phyloP scores from a whole-genome alignment of 176 grass and related monocot genomes.

The Rhynchospora pubera region DNA sequence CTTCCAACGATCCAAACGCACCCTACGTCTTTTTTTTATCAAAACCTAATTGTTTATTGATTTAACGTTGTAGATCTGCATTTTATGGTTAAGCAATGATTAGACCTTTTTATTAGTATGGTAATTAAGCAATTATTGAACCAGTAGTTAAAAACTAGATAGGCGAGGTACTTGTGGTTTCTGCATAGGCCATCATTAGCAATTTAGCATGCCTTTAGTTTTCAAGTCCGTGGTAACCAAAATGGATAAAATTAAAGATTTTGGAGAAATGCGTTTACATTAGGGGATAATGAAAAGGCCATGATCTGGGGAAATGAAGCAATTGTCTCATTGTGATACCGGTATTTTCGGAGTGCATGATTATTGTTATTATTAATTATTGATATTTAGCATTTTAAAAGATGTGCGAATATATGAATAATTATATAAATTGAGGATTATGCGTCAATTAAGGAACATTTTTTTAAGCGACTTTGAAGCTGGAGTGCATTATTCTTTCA shows the following conservation, averaged over 20 bases:
- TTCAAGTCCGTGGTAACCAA: not conserved
- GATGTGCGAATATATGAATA: not conserved
- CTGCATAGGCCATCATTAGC: too few species aligned
- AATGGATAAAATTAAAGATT: not conserved
- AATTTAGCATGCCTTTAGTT: too few species aligned
- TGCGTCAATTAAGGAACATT: slow-evolving; percentile 7
- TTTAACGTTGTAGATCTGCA: too few species aligned
- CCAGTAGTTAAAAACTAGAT: too few species aligned
- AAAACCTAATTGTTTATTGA: too few species aligned
- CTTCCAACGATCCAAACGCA: too few species aligned
- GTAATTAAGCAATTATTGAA: too few species aligned
- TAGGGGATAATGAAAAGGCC: not conserved
- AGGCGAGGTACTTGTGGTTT: too few species aligned
- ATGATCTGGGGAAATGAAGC: not conserved
- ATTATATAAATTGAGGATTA: not conserved
- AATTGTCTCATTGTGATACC: not conserved
- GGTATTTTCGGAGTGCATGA: slow-evolving; percentile 5
- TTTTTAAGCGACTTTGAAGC: slow-evolving; percentile 5
- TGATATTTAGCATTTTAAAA: not conserved
- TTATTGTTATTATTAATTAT: not conserved
- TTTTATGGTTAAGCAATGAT: too few species aligned
- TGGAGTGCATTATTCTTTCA: not conserved
- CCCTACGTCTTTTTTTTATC: too few species aligned
- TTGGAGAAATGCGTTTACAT: not conserved
- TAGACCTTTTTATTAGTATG: too few species aligned